These are phyloP conservation scores for Aureobasidium sp. DNA, from an alignment of 2,329 filamentous ascomycete genomes.

Conservation along the genomic window DNA sequence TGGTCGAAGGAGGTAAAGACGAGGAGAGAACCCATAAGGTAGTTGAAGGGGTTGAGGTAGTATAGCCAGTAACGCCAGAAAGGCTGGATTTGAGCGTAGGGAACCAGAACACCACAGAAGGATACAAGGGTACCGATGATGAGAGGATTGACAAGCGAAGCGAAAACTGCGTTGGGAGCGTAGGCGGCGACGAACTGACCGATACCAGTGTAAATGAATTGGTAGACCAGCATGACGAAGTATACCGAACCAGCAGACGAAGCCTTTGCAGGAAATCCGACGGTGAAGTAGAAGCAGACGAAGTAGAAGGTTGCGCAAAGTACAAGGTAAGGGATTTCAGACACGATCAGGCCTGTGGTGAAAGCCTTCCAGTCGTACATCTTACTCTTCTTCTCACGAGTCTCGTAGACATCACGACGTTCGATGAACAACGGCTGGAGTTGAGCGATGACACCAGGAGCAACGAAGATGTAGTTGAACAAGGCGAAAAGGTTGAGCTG, in stretches of 20 bases:
- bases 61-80: conserved; percentile 31
- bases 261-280: conserved; percentile 33
- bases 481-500: conserved; percentile 26
- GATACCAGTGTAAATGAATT: conserved; percentile 45
- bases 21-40: conserved; percentile 33
- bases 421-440: conserved; percentile 53
- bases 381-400: conserved; percentile 54
- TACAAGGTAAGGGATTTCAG: conserved; percentile 60
- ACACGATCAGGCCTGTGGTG: conserved; percentile 59
- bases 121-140: conserved; percentile 24
- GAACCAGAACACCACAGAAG: conserved; percentile 28
- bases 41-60: conserved; percentile 34
- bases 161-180: conserved; percentile 35
- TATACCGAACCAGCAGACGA: conserved; percentile 39
- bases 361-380: conserved; percentile 69
- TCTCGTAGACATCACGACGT: conserved; percentile 51
- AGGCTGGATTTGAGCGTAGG: conserved; percentile 23
- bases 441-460: conserved; percentile 43
- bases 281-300: conserved; percentile 27
- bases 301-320: conserved; percentile 52
- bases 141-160: conserved; percentile 36
- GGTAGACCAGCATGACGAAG: conserved; percentile 46
- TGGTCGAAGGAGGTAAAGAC: conserved; percentile 34
- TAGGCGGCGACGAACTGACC: conserved; percentile 48
- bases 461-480: conserved; percentile 28